Evolutionary conservation across 208 protist species (phyloP).

Genomic region (Hexamita inflata): DNA sequence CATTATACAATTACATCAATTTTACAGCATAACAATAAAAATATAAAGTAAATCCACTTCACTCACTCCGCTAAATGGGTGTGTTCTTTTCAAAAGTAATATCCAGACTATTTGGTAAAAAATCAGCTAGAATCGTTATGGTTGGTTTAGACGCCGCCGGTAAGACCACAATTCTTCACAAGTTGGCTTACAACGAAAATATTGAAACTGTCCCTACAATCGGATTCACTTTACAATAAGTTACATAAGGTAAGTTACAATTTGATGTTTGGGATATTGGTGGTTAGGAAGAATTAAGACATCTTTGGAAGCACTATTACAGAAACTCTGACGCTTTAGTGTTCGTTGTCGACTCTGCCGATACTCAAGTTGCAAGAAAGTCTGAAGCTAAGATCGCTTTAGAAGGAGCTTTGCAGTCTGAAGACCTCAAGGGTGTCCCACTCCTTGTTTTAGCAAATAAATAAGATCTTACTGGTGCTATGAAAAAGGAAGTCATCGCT

Average conservation of each 20-base stretch:
- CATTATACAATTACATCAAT: too few relatives aligned
- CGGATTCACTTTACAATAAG: constrained; percentile 26
- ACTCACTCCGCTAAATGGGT: too few relatives aligned
- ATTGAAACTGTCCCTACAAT: constrained; percentile 27
- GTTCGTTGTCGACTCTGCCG: constrained; percentile 33
- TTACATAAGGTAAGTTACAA: constrained; percentile 22
- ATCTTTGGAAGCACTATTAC: constrained; percentile 37
- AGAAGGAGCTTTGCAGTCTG: neutral
- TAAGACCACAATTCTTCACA: constrained; percentile 38
- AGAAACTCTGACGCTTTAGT: constrained; percentile 18
- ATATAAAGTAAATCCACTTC: too few relatives aligned
- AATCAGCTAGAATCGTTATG: constrained; percentile 22
- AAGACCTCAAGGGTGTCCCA: neutral
- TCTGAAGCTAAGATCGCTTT: constrained; percentile 14
- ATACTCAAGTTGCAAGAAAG: neutral
- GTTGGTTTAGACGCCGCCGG: constrained; percentile 37
- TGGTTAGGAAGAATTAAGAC: constrained; percentile 25
- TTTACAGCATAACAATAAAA: too few relatives aligned
- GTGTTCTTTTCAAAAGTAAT: constrained; percentile 15
- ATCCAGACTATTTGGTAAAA: neutral
- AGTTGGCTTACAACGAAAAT: constrained; percentile 5
- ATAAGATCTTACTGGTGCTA: constrained; percentile 17
- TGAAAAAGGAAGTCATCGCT: neutral
- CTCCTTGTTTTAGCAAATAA: constrained; percentile 41
- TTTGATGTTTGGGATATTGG: constrained; percentile 32